Percentiles rank a stretch among this genome's conserved stretches.
These are phyloP conservation scores for Petunia secreta DNA, from an alignment of 257 asterid genomes.

Conservation along the genomic window DNA sequence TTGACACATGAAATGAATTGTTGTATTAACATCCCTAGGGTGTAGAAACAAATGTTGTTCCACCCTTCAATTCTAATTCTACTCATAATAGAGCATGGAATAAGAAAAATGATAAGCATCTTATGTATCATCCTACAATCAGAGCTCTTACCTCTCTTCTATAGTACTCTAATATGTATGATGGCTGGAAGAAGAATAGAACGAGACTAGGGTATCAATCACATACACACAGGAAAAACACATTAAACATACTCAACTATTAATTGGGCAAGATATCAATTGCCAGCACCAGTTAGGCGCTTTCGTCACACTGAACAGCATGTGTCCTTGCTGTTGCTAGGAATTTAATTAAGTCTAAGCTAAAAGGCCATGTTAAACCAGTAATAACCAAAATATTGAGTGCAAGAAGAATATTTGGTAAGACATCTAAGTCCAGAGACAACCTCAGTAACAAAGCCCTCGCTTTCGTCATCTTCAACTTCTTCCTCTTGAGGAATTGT, in stretches of 20 bases:
- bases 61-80: not conserved
- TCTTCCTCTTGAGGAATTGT: conserved; percentile 45
- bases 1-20: not conserved
- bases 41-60: not conserved
- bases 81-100: no score
- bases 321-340: not conserved
- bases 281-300: not conserved
- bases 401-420: conserved; percentile 13
- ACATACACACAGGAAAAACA: not conserved
- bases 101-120: no score
- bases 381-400: not conserved
- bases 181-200: not conserved
- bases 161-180: not conserved
- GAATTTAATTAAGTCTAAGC: not conserved
- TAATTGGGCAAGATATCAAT: conserved; percentile 1
- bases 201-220: not conserved
- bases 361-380: not conserved
- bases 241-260: not conserved
- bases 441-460: conserved; percentile 62
- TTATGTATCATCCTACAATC: not conserved
- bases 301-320: not conserved
- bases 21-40: not conserved
- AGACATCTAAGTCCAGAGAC: conserved; percentile 17
- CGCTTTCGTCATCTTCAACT: conserved; percentile 34
- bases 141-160: not conserved